Evolutionary conservation across 2,329 filamentous ascomycete genomes (phyloP).

Genomic region (Apiospora hydei): DNA sequence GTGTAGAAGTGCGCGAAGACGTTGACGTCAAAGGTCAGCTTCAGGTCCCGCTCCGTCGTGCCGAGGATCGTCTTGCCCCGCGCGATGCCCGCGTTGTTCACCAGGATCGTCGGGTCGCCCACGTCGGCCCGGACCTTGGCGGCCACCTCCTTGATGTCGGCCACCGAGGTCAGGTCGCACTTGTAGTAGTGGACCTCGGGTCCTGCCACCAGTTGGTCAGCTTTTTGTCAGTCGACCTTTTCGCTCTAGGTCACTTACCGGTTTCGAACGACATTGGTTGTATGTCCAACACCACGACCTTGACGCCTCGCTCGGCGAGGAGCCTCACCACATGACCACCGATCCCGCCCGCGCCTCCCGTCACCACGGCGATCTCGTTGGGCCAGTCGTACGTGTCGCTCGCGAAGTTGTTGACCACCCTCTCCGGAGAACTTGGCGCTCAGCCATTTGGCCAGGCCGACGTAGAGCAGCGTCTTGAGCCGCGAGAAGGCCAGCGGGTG

Average conservation of each 20-base stretch:
- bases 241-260: constrained; percentile 29
- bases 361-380: constrained; percentile 75
- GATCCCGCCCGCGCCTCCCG: constrained; percentile 78
- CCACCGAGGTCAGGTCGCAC: constrained; percentile 71
- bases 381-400: constrained; percentile 68
- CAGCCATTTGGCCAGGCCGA: constrained; percentile 57
- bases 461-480: constrained; percentile 59
- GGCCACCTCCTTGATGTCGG: constrained; percentile 52
- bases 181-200: constrained; percentile 71
- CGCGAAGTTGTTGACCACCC: constrained; percentile 57
- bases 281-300: constrained; percentile 76
- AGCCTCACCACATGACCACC: constrained; percentile 70
- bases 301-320: constrained; percentile 70
- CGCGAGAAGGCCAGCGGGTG: constrained; percentile 59
- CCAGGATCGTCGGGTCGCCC: constrained; percentile 45
- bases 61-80: constrained; percentile 55
- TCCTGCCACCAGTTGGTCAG: constrained; percentile 44
- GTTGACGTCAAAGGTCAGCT: constrained; percentile 60
- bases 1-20: constrained; percentile 57
- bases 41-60: constrained; percentile 50
- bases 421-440: constrained; percentile 61
- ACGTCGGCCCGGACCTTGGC: constrained; percentile 48
- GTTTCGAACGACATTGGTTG: constrained; percentile 51
- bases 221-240: neutral
- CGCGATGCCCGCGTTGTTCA: constrained; percentile 51